Evolutionary conservation across 1,284 basidiomycete species (phyloP), one percentile per base, ranked within the genome.

Genomic region (Schizopora paradoxa): DNA sequence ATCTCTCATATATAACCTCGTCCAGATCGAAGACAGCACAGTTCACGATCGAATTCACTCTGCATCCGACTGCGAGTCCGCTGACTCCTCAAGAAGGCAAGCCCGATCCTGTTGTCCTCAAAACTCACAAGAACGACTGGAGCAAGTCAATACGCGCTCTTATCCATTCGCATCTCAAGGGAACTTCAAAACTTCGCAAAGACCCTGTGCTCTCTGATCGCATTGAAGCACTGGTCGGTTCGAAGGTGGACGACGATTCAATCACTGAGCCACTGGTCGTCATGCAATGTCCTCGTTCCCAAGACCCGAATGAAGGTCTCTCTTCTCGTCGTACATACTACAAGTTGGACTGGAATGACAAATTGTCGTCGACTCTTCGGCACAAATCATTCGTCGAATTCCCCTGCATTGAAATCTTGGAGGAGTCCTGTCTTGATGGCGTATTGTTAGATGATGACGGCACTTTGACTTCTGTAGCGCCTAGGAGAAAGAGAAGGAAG

Each of bases 361-460:
- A 72, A 13, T 66, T 93, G 13, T 58, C 63, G 5, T 56, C 61
- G 6, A 63, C 72, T 5, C 66, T 93, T 35, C 69, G 65, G 36
- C 66, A 78, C 35, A 85, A 76, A 41, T 69, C 77, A 27, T 89
- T 89, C 58, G 72, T 86, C 34, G 91, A 93, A 62, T 92, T 79
- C 56, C 90, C 91, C 3, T 80, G 79, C 0, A 77, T 94, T 33
- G 79, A 88, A 41, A 64, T 93, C 3, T 82, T 77, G 67, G 74
- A 82, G 40, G 73, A 77, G 39, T 66, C 60, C 6, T 64, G 66
- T 13, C 91, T 89, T 65, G 63, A 63, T 4, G 77, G 76, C 5
- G 67, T 65, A 7, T 56, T 86, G 27, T 66, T 86, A 7, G 75
- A 83, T 50, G 65, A 68, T 39, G 57, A 67, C 38, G 79, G 75